These are phyloP conservation scores for Nicotiana rustica DNA, from an alignment of 305 asterid species.

Conservation along the genomic window DNA sequence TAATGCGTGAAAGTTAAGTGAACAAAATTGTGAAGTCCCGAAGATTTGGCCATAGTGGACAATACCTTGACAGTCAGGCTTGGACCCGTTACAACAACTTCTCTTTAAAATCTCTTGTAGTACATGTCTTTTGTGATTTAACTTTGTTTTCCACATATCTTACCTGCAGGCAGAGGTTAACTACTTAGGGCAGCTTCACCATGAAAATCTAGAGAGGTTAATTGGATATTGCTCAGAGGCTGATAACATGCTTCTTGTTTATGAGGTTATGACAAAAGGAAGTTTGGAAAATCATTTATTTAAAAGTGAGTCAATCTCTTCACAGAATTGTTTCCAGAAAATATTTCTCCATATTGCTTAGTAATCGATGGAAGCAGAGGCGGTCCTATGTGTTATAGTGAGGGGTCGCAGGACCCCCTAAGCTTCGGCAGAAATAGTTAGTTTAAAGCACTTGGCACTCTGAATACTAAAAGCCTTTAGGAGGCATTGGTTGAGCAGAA, in stretches of 20 bases:
- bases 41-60: neutral
- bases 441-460: too few species aligned
- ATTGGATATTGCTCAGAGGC: constrained; percentile 76
- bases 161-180: constrained; percentile 71
- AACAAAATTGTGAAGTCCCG: neutral
- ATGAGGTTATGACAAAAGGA: constrained; percentile 85
- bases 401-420: too few species aligned
- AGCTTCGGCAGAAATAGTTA: too few species aligned
- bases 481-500: too few species aligned
- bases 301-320: constrained; percentile 56
- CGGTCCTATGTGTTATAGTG: too few species aligned
- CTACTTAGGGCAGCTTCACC: constrained; percentile 68
- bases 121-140: neutral
- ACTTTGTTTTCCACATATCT: neutral
- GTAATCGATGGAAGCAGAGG: too few species aligned
- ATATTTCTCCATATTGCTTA: neutral
- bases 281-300: constrained; percentile 85
- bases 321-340: neutral
- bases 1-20: too few species aligned
- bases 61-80: neutral
- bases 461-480: too few species aligned
- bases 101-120: neutral
- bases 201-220: constrained; percentile 72
- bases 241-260: constrained; percentile 68
- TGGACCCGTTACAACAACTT: neutral